Conservation (phyloP, 2,329 filamentous ascomycete species). For the Triangularia verruculosa region DNA sequence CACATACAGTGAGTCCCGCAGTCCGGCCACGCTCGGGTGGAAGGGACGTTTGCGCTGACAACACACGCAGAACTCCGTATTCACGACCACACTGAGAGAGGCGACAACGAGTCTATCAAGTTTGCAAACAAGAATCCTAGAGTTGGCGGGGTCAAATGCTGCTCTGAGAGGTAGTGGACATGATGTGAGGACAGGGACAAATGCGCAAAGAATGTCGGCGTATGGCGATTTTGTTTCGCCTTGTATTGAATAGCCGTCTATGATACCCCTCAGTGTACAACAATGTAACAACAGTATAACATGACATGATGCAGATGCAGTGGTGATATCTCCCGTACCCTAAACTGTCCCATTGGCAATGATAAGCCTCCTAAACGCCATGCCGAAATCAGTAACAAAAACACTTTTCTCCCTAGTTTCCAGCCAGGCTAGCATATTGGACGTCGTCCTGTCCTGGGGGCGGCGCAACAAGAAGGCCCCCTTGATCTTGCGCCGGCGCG, state of each 20-base stretch:
- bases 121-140: conserved; percentile 44
- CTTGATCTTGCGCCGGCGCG: conserved; percentile 22
- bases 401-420: conserved; percentile 39
- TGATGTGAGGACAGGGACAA: neutral
- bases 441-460: conserved; percentile 77
- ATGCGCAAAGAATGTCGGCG: neutral
- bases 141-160: conserved; percentile 32
- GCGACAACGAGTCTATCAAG: conserved; percentile 90
- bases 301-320: conserved; percentile 22
- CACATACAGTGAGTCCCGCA: conserved; percentile 25
- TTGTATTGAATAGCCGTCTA: conserved; percentile 25
- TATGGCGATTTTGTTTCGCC: conserved; percentile 19
- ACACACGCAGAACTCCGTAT: conserved; percentile 70
- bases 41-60: conserved; percentile 2
- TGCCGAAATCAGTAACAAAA: conserved; percentile 17
- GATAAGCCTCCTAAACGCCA: conserved; percentile 24
- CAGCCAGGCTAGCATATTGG: conserved; percentile 80
- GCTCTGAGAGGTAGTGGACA: conserved; percentile 27
- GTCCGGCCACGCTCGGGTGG: conserved; percentile 9
- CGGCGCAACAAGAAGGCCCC: conserved; percentile 58
- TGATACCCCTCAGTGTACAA: conserved; percentile 28
- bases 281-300: conserved; percentile 27
- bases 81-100: conserved; percentile 85
- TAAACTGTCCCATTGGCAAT: conserved; percentile 3
- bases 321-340: conserved; percentile 13